These are phyloP conservation scores for Aulographum hederae DNA, from an alignment of 2,329 filamentous ascomycete genomes.

Conservation along the genomic window DNA sequence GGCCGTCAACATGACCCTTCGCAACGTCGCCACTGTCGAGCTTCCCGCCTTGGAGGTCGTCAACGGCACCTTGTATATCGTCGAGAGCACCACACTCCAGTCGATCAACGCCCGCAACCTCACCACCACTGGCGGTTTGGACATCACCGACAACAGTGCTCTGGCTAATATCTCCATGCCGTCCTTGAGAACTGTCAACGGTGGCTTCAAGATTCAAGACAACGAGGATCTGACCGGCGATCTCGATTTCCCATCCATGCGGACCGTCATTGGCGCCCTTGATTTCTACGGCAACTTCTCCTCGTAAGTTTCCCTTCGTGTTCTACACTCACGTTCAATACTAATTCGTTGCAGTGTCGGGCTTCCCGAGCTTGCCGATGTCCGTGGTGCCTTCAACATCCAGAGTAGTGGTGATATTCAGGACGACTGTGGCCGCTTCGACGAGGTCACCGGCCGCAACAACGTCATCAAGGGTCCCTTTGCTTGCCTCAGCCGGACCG, in stretches of 20 bases:
- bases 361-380: constrained; percentile 36
- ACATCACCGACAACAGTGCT: constrained; percentile 36
- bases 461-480: constrained; percentile 24
- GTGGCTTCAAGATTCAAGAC: constrained; percentile 75
- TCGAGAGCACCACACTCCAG: constrained; percentile 50
- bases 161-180: constrained; percentile 62
- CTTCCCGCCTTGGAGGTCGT: constrained; percentile 56
- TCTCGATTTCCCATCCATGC: constrained; percentile 47
- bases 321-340: neutral
- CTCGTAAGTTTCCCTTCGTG: constrained; percentile 39
- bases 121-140: constrained; percentile 41
- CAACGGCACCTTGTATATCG: constrained; percentile 68
- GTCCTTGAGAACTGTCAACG: constrained; percentile 46
- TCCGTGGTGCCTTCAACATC: constrained; percentile 32
- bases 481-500: constrained; percentile 21
- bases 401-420: constrained; percentile 25
- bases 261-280: constrained; percentile 58
- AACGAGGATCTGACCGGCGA: constrained; percentile 58
- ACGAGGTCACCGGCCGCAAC: constrained; percentile 18
- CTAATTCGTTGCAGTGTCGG: constrained; percentile 39
- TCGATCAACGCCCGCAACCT: constrained; percentile 49
- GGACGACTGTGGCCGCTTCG: constrained; percentile 21
- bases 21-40: constrained; percentile 57
- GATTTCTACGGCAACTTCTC: constrained; percentile 73
- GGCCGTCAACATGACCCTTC: constrained; percentile 66